phyloP scores from a whole-genome alignment of 768 basidiomycete species.

The Boletus fagicola region DNA sequence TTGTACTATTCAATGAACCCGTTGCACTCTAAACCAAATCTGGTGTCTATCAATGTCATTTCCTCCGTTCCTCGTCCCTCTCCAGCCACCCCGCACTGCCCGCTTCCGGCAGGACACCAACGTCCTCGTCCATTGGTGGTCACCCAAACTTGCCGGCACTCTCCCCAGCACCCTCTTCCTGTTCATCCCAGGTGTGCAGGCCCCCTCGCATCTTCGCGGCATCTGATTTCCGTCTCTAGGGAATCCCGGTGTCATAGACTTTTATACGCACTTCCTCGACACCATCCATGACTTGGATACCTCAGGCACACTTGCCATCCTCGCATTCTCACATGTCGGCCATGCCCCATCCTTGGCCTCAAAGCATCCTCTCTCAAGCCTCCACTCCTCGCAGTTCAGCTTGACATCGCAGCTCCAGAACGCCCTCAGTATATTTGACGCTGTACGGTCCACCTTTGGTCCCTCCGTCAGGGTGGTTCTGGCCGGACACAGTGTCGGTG shows the following conservation, averaged over 20 bases:
- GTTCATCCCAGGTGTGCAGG: conserved; percentile 47
- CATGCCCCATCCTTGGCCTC: conserved; percentile 46
- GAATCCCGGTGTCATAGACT: conserved; percentile 61
- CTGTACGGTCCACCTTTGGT: conserved; percentile 35
- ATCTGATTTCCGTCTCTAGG: conserved; percentile 28
- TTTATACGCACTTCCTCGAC: conserved; percentile 66
- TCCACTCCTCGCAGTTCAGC: conserved; percentile 27
- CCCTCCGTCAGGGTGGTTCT: conserved; percentile 43
- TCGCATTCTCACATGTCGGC: conserved; percentile 63
- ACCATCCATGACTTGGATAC: conserved; percentile 41
- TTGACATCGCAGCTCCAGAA: conserved; percentile 54
- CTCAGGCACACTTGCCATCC: conserved; percentile 45
- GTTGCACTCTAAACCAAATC: conserved; percentile 5
- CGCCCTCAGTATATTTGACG: conserved; percentile 54
- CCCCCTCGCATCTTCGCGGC: not conserved
- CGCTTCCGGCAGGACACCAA: conserved; percentile 6
- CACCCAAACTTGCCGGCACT: conserved; percentile 20
- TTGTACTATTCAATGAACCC: not conserved
- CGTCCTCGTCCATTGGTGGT: conserved; percentile 56
- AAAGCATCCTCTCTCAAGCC: conserved; percentile 2
- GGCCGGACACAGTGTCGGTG: conserved; percentile 69
- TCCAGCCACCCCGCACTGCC: conserved; percentile 7
- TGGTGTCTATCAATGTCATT: conserved; percentile 5
- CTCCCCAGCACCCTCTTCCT: conserved; percentile 37
- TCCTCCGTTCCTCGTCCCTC: conserved; percentile 9